These are phyloP conservation scores for Cenchrus fungigraminus DNA, from an alignment of 176 grass and related monocot genomes.

Conservation along the genomic window DNA sequence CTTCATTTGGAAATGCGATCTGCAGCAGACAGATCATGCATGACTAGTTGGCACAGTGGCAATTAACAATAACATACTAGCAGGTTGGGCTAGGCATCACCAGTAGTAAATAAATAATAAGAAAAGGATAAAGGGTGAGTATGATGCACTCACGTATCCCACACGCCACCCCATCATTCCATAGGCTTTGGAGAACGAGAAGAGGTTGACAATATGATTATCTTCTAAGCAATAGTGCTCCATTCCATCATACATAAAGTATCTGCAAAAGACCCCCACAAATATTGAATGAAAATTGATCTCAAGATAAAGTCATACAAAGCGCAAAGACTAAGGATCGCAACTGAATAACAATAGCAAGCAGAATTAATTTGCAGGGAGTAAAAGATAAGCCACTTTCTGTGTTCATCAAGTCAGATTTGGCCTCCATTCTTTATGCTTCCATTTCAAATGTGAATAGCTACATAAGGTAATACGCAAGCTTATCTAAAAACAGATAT, in stretches of 20 bases:
- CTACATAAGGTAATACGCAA: not conserved
- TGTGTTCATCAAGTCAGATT: not conserved
- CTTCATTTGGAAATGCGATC: slow-evolving; percentile 88
- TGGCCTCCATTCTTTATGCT: slow-evolving; percentile 15
- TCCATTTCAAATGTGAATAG: not conserved
- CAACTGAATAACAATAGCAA: not conserved
- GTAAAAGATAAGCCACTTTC: slow-evolving; percentile 5
- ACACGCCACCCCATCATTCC: slow-evolving; percentile 99
- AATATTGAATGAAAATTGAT: slow-evolving; percentile 18
- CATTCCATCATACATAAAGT: slow-evolving; percentile 98
- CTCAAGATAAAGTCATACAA: slow-evolving; percentile 13
- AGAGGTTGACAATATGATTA: slow-evolving; percentile 90
- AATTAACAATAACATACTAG: not conserved
- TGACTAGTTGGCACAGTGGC: not conserved
- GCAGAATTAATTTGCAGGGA: not conserved
- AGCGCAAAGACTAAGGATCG: not conserved
- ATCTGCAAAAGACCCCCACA: slow-evolving; percentile 53
- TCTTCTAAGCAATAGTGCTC: slow-evolving; percentile 94
- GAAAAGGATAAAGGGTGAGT: not conserved
- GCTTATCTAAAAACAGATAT: not conserved
- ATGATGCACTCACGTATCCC: slow-evolving; percentile 80
- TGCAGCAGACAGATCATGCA: slow-evolving; percentile 47
- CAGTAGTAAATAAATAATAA: not conserved
- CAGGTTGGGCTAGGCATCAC: not conserved
- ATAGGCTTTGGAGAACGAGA: slow-evolving; percentile 97